phyloP scores from a whole-genome alignment of 106 monocot genomes.

The Narthecium ossifragum region DNA sequence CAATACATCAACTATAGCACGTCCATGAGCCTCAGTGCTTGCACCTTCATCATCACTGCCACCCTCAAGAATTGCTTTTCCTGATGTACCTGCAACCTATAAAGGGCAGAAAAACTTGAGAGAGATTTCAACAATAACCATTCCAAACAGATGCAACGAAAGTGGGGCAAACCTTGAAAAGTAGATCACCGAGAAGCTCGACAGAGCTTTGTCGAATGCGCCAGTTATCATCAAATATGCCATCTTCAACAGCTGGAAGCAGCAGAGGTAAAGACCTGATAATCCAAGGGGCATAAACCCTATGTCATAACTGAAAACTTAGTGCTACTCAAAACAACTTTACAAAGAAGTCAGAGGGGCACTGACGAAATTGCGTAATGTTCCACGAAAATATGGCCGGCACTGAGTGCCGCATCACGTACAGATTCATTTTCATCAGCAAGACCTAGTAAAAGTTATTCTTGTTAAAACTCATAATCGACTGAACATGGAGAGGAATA shows the following conservation, averaged over 20 bases:
- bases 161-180: conserved; percentile 66
- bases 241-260: conserved; percentile 94
- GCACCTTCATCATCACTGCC: conserved; percentile 99
- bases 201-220: conserved; percentile 98
- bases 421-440: conserved; percentile 99
- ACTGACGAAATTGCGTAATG: conserved; percentile 94
- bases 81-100: conserved; percentile 95
- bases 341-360: background rate
- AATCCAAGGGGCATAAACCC: background rate
- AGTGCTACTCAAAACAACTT: too few relatives aligned
- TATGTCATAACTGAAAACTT: conserved; percentile 11
- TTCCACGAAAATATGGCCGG: conserved; percentile 99
- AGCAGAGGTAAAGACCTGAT: conserved; percentile 81
- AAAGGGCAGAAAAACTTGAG: background rate
- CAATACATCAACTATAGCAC: conserved; percentile 94
- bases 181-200: conserved; percentile 94
- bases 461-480: conserved; percentile 1
- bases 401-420: conserved; percentile 95
- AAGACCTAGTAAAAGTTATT: conserved; percentile 50
- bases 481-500: conserved; percentile 2
- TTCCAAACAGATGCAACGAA: too few relatives aligned
- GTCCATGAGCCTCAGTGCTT: conserved; percentile 97
- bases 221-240: conserved; percentile 98
- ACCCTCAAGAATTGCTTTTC: conserved; percentile 95
- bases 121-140: too few relatives aligned